Evolutionary conservation across 768 basidiomycete species (phyloP).

Genomic region (Cystobasidium ongulense): DNA sequence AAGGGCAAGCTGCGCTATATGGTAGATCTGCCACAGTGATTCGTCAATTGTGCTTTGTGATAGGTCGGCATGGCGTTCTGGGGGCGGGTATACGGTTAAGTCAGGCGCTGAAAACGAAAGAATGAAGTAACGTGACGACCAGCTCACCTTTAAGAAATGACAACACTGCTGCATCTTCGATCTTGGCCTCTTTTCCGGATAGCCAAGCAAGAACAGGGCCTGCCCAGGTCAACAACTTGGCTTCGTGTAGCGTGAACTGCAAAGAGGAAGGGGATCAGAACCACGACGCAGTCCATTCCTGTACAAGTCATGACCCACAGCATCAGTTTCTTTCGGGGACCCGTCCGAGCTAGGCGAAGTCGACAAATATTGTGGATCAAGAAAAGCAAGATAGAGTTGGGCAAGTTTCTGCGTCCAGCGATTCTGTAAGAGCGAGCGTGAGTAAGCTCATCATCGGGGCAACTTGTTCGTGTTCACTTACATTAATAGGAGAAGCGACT

Average conservation of each 20-base stretch:
- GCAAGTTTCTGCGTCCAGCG: not conserved
- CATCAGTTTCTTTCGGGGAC: too few relatives aligned
- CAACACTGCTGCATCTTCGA: not conserved
- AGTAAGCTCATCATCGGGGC: not conserved
- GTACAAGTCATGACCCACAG: too few relatives aligned
- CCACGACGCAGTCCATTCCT: too few relatives aligned
- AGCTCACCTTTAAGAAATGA: not conserved
- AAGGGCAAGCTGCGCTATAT: conserved; percentile 9
- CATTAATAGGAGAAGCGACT: conserved; percentile 52
- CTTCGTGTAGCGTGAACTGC: not conserved
- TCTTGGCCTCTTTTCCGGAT: not conserved
- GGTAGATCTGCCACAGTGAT: conserved; percentile 5
- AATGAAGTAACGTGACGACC: not conserved
- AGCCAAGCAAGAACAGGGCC: not conserved
- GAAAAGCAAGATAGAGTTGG: not conserved
- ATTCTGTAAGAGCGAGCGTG: not conserved
- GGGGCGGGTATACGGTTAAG: not conserved
- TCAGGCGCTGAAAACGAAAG: not conserved
- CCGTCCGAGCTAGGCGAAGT: too few relatives aligned
- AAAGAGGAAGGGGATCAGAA: too few relatives aligned
- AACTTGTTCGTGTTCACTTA: not conserved
- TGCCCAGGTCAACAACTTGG: not conserved
- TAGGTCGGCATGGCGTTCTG: conserved; percentile 11
- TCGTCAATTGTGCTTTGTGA: not conserved
- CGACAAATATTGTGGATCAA: not conserved